Percentiles rank a stretch among this genome's conserved stretches.
Evolutionary conservation across 352 stramenopile genomes (phyloP).

Genomic region (Globisporangium okanoganense): DNA sequence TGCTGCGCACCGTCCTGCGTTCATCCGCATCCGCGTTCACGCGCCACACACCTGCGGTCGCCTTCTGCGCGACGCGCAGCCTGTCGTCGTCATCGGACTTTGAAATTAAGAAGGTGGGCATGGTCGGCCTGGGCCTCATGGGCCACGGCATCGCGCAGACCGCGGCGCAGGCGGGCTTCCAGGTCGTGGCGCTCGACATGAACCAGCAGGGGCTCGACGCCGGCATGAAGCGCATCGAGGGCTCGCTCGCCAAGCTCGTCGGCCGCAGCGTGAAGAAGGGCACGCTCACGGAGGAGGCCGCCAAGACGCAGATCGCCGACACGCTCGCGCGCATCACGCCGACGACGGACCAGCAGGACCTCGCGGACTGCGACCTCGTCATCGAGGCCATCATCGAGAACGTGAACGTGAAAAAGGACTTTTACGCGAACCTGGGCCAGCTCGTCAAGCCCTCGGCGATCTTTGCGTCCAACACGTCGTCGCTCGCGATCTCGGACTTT

Average conservation of each 20-base stretch:
- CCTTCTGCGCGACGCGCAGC: conserved; percentile 8
- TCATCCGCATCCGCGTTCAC: background rate
- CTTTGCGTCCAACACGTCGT: conserved; percentile 97
- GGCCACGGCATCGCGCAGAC: conserved; percentile 97
- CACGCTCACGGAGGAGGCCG: conserved; percentile 75
- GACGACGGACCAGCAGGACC: conserved; percentile 83
- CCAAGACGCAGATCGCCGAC: conserved; percentile 52
- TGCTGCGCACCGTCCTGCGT: background rate
- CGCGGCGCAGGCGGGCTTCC: conserved; percentile 76
- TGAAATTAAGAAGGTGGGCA: conserved; percentile 88
- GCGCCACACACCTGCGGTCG: conserved; percentile 1
- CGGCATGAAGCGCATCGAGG: conserved; percentile 90
- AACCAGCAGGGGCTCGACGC: conserved; percentile 72
- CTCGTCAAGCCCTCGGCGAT: conserved; percentile 92
- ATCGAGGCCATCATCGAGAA: conserved; percentile 99
- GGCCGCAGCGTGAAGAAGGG: conserved; percentile 87
- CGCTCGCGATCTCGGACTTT: conserved; percentile 93
- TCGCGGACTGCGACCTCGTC: conserved; percentile 93
- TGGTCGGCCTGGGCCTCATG: conserved; percentile 97
- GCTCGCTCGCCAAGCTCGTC: conserved; percentile 88
- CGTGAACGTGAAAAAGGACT: conserved; percentile 90
- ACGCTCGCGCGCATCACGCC: conserved; percentile 84
- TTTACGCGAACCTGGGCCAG: conserved; percentile 91
- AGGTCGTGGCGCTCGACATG: conserved; percentile 83
- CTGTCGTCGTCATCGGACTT: conserved; percentile 22